Conservation (phyloP, 805 yeast species). For the Lipomyces orientalis region DNA sequence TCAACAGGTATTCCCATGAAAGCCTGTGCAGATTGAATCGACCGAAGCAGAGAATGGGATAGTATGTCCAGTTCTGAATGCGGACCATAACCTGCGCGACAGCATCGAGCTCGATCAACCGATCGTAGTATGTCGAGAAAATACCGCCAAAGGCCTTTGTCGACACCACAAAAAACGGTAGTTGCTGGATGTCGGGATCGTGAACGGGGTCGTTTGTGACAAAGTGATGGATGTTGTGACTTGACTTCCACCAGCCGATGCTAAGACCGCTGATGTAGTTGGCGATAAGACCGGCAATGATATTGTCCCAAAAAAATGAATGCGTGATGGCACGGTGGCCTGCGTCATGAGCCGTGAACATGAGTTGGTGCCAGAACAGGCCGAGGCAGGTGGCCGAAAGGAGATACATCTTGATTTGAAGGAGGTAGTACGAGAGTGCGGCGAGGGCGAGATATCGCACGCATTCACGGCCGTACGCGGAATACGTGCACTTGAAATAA, state of each 20-base stretch:
- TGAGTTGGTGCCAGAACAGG: constrained; percentile 85
- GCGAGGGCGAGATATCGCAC: constrained; percentile 64
- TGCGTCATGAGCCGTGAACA: constrained; percentile 88
- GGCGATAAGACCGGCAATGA: constrained; percentile 75
- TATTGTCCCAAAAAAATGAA: constrained; percentile 73
- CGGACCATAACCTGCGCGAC: constrained; percentile 63
- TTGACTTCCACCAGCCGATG: constrained; percentile 93
- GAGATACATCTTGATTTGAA: constrained; percentile 53
- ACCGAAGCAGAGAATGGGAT: constrained; percentile 80
- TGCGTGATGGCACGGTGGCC: constrained; percentile 87
- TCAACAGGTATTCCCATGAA: constrained; percentile 75
- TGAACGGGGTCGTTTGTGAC: constrained; percentile 90
- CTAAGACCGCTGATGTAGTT: constrained; percentile 87
- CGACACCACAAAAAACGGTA: constrained; percentile 89
- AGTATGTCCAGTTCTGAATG: constrained; percentile 72
- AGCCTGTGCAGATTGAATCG: constrained; percentile 82
- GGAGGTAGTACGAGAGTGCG: constrained; percentile 55
- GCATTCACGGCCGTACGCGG: constrained; percentile 71
- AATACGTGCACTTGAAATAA: constrained; percentile 72
- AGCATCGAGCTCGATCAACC: constrained; percentile 71
- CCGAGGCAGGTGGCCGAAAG: constrained; percentile 72
- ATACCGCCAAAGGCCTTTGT: constrained; percentile 69
- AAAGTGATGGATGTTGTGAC: constrained; percentile 89
- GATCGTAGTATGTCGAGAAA: constrained; percentile 81
- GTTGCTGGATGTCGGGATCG: constrained; percentile 92